These are phyloP conservation scores for Corymbia maculata DNA, from an alignment of 345 rosid genomes.

Conservation along the genomic window DNA sequence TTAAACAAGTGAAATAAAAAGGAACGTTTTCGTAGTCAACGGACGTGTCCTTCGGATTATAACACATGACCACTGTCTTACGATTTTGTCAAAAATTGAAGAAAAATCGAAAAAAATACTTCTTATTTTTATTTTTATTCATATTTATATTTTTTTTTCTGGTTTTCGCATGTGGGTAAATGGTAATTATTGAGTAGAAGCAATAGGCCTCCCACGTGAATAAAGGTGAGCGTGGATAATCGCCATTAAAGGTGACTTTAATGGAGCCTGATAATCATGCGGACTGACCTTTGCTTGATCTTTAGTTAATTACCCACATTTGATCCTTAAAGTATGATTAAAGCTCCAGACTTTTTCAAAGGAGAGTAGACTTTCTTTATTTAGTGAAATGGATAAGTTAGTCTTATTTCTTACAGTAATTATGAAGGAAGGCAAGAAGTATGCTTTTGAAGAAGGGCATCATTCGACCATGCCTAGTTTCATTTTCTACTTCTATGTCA, in stretches of 20 bases:
- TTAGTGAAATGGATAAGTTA: neutral
- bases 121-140: neutral
- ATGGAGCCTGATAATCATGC: neutral
- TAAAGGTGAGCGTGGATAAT: neutral
- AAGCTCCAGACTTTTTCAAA: neutral
- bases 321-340: neutral
- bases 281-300: neutral
- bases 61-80: neutral
- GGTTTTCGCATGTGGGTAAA: neutral
- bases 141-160: too few species aligned
- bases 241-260: neutral
- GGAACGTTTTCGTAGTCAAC: neutral
- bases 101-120: neutral
- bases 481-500: neutral
- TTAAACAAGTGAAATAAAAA: neutral
- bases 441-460: neutral
- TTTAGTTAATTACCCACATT: neutral
- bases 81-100: neutral
- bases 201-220: neutral
- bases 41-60: neutral
- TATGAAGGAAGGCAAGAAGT: neutral
- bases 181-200: neutral
- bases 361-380: neutral
- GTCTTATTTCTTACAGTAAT: neutral
- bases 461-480: neutral